Evolutionary conservation across 768 basidiomycete species (phyloP).

Genomic region (Podaxis rugospora): DNA sequence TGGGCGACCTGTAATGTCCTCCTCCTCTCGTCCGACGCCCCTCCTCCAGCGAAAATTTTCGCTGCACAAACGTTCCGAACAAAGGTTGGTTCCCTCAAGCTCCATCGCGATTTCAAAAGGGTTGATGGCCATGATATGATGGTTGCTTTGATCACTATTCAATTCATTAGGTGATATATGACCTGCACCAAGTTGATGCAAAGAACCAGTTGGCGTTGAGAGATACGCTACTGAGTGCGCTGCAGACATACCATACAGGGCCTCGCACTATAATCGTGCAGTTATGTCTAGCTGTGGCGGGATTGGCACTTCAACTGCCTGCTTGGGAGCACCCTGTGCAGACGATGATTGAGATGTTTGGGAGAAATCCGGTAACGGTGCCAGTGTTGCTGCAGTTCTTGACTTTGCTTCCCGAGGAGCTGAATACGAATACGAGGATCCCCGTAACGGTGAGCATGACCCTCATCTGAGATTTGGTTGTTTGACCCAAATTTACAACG

Average conservation of each 20-base stretch:
- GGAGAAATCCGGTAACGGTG: conserved; percentile 79
- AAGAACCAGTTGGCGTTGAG: conserved; percentile 73
- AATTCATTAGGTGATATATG: conserved; percentile 85
- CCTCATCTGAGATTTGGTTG: background rate
- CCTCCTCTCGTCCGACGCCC: conserved; percentile 74
- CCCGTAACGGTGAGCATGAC: conserved; percentile 71
- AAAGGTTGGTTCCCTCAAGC: conserved; percentile 57
- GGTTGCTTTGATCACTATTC: conserved; percentile 24
- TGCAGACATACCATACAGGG: conserved; percentile 69
- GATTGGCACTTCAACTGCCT: conserved; percentile 85
- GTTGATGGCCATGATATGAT: conserved; percentile 5
- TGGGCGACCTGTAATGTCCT: conserved; percentile 95
- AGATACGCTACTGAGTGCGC: conserved; percentile 78
- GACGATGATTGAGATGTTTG: conserved; percentile 80
- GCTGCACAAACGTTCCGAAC: conserved; percentile 95
- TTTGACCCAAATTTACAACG: conserved; percentile 1
- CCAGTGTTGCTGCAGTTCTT: conserved; percentile 85
- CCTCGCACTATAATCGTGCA: conserved; percentile 85
- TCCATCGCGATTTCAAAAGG: conserved; percentile 10
- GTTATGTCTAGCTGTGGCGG: conserved; percentile 84
- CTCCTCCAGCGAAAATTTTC: conserved; percentile 80
- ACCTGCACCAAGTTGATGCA: conserved; percentile 81
- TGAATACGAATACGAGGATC: conserved; percentile 78
- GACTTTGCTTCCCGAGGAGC: conserved; percentile 87
- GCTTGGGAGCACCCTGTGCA: conserved; percentile 81